phyloP scores from a whole-genome alignment of 768 basidiomycete species.

The Mycena chlorophos region DNA sequence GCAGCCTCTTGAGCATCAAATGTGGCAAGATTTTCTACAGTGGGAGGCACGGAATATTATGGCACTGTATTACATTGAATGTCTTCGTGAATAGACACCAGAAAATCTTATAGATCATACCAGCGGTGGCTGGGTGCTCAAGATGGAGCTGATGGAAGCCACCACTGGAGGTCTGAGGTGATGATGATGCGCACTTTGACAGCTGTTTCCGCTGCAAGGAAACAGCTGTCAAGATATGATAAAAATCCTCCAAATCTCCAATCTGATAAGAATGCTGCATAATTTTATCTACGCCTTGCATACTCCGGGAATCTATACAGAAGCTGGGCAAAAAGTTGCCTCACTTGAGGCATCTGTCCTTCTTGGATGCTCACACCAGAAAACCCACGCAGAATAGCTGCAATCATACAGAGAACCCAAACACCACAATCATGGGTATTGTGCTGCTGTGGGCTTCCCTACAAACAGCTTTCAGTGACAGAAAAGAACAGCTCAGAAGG shows the following conservation, averaged over 20 bases:
- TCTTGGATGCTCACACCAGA: not conserved
- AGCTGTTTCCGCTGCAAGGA: no score
- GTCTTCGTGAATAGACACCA: no score
- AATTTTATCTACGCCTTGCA: not conserved
- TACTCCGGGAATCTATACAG: not conserved
- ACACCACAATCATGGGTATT: constrained; percentile 20
- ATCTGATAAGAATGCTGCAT: not conserved
- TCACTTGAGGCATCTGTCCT: not conserved
- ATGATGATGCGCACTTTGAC: no score
- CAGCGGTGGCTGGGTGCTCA: no score
- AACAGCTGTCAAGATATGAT: no score
- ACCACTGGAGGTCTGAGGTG: no score
- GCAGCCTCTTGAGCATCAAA: not conserved
- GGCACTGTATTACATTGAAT: not conserved
- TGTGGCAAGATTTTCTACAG: not conserved
- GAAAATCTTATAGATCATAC: no score
- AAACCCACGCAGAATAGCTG: constrained; percentile 7
- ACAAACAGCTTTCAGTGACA: not conserved
- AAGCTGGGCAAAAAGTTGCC: not conserved
- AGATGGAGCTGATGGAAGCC: no score
- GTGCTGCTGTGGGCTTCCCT: not conserved
- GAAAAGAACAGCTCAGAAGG: not conserved
- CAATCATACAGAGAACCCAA: constrained; percentile 18
- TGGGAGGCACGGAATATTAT: not conserved
- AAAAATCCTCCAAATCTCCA: not conserved